phyloP scores from a whole-genome alignment of 2,329 filamentous ascomycete species.

The Talaromyces rugulosus region DNA sequence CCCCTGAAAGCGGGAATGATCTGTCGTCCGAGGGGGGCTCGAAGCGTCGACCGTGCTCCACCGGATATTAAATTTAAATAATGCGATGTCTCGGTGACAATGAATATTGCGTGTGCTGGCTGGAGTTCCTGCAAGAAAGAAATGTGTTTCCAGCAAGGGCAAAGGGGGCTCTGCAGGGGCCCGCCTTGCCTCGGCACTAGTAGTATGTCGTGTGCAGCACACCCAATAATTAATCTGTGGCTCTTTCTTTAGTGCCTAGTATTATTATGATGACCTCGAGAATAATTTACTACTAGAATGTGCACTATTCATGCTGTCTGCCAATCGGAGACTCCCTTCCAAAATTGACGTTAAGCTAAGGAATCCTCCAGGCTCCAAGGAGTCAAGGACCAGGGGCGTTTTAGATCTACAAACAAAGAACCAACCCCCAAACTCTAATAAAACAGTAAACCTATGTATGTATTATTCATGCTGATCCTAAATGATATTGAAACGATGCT shows the following conservation, averaged over 20 bases:
- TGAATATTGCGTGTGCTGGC: neutral
- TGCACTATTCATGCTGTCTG: neutral
- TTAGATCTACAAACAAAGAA: neutral
- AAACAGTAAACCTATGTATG: neutral
- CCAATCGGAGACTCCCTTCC: neutral
- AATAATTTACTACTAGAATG: neutral
- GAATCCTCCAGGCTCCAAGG: neutral
- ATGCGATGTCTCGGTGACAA: neutral
- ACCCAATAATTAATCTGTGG: too few species aligned
- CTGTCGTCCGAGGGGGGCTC: neutral
- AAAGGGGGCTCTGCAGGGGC: neutral
- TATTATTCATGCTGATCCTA: slow-evolving; percentile 1
- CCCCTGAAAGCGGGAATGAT: neutral
- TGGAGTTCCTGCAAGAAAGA: neutral
- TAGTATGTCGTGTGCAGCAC: neutral
- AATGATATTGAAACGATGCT: slow-evolving; percentile 1
- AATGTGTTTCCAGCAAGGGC: neutral
- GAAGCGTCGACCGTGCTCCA: neutral
- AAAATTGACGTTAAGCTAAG: neutral
- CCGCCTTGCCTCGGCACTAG: neutral
- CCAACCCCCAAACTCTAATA: neutral
- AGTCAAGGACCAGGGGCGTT: too few species aligned
- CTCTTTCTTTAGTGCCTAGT: too few species aligned
- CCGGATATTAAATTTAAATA: neutral
- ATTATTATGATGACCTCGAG: too few species aligned